Conservation (phyloP, 2,329 filamentous ascomycete genomes). For the Alternaria sp. region DNA sequence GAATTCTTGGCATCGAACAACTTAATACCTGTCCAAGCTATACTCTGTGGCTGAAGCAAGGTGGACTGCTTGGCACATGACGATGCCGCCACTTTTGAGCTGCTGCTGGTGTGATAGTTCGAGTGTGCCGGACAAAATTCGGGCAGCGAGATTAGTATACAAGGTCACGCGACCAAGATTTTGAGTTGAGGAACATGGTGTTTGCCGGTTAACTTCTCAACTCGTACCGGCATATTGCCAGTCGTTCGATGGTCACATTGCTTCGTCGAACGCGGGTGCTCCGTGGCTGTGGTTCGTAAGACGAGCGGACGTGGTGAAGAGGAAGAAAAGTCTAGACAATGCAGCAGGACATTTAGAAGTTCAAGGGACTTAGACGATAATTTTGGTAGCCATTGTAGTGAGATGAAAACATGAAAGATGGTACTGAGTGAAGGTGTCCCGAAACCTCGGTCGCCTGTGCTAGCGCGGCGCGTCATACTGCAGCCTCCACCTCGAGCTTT, state of each 20-base stretch:
- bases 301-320: background rate
- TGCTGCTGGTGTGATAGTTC: background rate
- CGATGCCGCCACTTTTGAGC: conserved; percentile 1
- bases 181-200: background rate
- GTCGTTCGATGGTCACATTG: background rate
- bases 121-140: background rate
- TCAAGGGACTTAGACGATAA: background rate
- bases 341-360: too few relatives aligned
- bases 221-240: background rate
- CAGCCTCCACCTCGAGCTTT: conserved; percentile 10
- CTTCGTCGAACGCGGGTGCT: background rate
- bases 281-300: background rate
- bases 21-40: background rate
- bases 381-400: background rate
- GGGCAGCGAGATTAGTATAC: background rate
- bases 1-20: conserved; percentile 11
- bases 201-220: background rate
- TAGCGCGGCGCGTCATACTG: conserved; percentile 20
- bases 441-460: background rate
- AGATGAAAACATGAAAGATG: background rate
- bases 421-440: background rate
- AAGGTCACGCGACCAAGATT: background rate
- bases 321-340: background rate
- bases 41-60: conserved; percentile 12
- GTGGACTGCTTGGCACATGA: conserved; percentile 21